Evolutionary conservation across 805 yeast species (phyloP).

Genomic region (Zygotorulaspora florentina): DNA sequence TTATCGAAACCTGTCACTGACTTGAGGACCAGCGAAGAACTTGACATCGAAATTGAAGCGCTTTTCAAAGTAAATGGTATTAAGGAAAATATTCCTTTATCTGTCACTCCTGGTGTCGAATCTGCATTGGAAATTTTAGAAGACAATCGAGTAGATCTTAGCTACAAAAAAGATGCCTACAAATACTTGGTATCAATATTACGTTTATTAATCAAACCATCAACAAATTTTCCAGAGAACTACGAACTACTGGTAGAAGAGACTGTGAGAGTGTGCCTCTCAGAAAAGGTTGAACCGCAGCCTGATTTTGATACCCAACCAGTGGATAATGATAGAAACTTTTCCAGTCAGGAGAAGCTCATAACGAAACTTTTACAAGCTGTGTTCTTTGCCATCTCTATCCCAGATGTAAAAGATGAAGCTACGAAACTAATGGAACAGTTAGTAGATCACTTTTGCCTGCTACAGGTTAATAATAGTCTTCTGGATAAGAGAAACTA

Average conservation of each 20-base stretch:
- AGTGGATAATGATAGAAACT: slow-evolving; percentile 45
- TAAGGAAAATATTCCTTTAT: slow-evolving; percentile 55
- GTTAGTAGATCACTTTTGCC: slow-evolving; percentile 71
- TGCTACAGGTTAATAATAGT: slow-evolving; percentile 72
- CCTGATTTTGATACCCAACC: slow-evolving; percentile 39
- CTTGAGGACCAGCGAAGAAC: slow-evolving; percentile 46
- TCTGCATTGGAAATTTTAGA: slow-evolving; percentile 74
- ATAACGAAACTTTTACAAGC: slow-evolving; percentile 62
- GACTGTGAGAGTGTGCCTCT: slow-evolving; percentile 42
- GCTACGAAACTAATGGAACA: slow-evolving; percentile 60
- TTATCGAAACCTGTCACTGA: slow-evolving; percentile 74
- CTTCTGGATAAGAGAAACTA: slow-evolving; percentile 63
- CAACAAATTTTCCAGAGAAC: slow-evolving; percentile 39
- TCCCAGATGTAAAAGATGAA: slow-evolving; percentile 66
- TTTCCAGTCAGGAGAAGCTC: slow-evolving; percentile 61
- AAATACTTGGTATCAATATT: slow-evolving; percentile 62
- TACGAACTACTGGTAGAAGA: slow-evolving; percentile 44
- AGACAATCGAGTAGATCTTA: slow-evolving; percentile 52
- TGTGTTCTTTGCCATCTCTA: slow-evolving; percentile 69
- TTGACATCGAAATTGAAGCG: slow-evolving; percentile 70
- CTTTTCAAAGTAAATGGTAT: slow-evolving; percentile 69
- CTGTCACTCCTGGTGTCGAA: slow-evolving; percentile 77
- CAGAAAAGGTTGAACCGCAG: slow-evolving; percentile 26
- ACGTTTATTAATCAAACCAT: slow-evolving; percentile 54
- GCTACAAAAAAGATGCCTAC: slow-evolving; percentile 75